Conservation (phyloP, 495 filamentous ascomycete species). For the Neurospora sp. region DNA sequence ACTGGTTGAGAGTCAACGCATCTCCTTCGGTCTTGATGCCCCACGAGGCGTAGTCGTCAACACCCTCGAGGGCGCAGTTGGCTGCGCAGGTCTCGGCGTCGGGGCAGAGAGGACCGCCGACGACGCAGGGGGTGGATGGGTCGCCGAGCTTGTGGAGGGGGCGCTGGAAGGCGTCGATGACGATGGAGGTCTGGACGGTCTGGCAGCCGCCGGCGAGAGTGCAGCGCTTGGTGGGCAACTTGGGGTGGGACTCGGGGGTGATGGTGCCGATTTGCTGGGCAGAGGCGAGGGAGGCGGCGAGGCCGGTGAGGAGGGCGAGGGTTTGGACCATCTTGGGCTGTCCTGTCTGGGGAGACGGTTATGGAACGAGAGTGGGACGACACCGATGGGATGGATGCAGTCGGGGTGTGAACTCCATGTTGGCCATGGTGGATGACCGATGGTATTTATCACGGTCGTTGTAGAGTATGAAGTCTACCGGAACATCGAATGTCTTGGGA, state of each 20-base stretch:
- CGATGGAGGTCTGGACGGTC: slow-evolving; percentile 40
- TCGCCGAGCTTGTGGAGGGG: slow-evolving; percentile 12
- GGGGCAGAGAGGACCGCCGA: slow-evolving; percentile 47
- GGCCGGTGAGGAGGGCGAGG: slow-evolving; percentile 4
- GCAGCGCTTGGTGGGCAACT: slow-evolving; percentile 48
- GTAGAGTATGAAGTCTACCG: neutral
- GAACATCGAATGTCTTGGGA: neutral
- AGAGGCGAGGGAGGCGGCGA: slow-evolving; percentile 4
- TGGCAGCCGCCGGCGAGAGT: slow-evolving; percentile 41
- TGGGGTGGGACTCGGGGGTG: slow-evolving; percentile 37
- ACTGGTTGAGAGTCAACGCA: slow-evolving; percentile 43
- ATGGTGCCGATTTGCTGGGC: slow-evolving; percentile 15
- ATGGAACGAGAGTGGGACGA: neutral
- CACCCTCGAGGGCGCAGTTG: slow-evolving; percentile 44
- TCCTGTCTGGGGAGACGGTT: neutral
- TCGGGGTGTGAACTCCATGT: neutral
- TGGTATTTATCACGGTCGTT: neutral
- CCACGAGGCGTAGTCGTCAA: slow-evolving; percentile 31
- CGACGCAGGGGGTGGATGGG: slow-evolving; percentile 20
- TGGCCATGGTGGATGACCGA: neutral
- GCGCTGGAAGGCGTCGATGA: slow-evolving; percentile 42
- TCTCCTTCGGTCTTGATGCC: slow-evolving; percentile 37
- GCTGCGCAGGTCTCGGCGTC: slow-evolving; percentile 33
- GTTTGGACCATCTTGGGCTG: slow-evolving; percentile 5
- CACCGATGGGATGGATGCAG: neutral